These are phyloP conservation scores for Globisporangium carolinianum DNA, from an alignment of 352 stramenopile species.

Conservation along the genomic window DNA sequence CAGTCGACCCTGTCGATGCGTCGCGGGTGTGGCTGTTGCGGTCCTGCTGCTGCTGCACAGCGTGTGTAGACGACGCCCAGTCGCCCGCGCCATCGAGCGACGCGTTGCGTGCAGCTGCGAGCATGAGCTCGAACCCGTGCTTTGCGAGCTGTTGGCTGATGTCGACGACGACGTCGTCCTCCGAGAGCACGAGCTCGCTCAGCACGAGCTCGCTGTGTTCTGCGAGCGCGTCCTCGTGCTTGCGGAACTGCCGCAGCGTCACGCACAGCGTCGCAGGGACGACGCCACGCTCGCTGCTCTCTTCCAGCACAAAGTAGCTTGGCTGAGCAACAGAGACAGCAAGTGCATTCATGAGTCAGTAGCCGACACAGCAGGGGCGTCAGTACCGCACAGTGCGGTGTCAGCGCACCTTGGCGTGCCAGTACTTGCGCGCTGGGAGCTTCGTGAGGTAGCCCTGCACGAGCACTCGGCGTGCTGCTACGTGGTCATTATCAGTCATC, in stretches of 20 bases:
- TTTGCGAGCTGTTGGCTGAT: conserved; percentile 37
- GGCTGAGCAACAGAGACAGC: conserved; percentile 6
- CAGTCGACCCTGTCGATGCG: not conserved
- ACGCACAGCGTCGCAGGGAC: conserved; percentile 15
- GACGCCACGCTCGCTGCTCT: conserved; percentile 7
- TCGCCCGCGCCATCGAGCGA: not conserved
- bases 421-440: conserved; percentile 46
- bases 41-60: not conserved
- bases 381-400: not conserved
- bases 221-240: conserved; percentile 17
- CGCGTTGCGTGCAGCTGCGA: conserved; percentile 4
- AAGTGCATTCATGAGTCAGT: not conserved
- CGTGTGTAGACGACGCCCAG: not conserved
- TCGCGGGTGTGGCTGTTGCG: not conserved
- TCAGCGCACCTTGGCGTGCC: conserved; percentile 35
- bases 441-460: conserved; percentile 47
- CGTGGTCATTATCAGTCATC: not conserved
- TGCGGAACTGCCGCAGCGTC: conserved; percentile 46
- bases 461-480: conserved; percentile 19
- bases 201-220: conserved; percentile 21
- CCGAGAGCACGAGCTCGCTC: conserved; percentile 35
- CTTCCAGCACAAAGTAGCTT: conserved; percentile 54
- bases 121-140: conserved; percentile 45
- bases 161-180: conserved; percentile 49
- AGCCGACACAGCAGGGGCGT: not conserved